A percentile compares a stretch with the other conserved stretches of the same genome.
phyloP scores from a whole-genome alignment of 257 asterid species.

The Phtheirospermum japonicum region DNA sequence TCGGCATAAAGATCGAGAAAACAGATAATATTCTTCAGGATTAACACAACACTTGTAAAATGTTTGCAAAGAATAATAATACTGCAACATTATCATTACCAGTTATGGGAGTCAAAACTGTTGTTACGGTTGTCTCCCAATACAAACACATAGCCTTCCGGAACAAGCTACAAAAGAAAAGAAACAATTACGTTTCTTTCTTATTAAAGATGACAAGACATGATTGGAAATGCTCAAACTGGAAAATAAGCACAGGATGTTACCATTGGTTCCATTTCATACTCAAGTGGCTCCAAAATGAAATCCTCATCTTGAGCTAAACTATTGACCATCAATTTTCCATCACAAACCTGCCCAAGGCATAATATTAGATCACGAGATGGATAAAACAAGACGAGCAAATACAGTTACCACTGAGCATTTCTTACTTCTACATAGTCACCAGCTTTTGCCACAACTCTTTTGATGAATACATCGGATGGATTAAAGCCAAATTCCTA shows the following conservation, averaged over 20 bases:
- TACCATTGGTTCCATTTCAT: slow-evolving; percentile 83
- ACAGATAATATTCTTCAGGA: not conserved
- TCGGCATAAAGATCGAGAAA: not conserved
- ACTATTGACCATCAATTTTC: slow-evolving; percentile 69
- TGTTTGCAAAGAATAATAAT: not conserved
- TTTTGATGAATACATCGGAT: slow-evolving; percentile 75
- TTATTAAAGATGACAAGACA: slow-evolving; percentile 5
- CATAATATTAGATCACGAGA: slow-evolving; percentile 10
- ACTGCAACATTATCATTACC: slow-evolving; percentile 39
- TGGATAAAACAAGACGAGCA: slow-evolving; percentile 2
- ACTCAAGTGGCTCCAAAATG: slow-evolving; percentile 72
- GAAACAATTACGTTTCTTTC: slow-evolving; percentile 20
- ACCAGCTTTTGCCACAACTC: slow-evolving; percentile 91
- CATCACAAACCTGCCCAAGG: slow-evolving; percentile 58
- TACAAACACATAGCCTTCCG: slow-evolving; percentile 85
- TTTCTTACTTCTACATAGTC: slow-evolving; percentile 72
- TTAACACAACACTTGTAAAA: not conserved
- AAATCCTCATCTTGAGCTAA: slow-evolving; percentile 68
- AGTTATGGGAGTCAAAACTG: slow-evolving; percentile 86
- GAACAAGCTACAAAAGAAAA: slow-evolving; percentile 60
- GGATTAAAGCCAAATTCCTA: slow-evolving; percentile 63
- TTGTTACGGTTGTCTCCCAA: slow-evolving; percentile 97
- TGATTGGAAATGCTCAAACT: slow-evolving; percentile 7
- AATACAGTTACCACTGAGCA: slow-evolving; percentile 12
- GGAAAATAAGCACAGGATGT: slow-evolving; percentile 22